Evolutionary conservation across 805 yeast species (phyloP).

Genomic region (Dipodascopsis uninucleata): DNA sequence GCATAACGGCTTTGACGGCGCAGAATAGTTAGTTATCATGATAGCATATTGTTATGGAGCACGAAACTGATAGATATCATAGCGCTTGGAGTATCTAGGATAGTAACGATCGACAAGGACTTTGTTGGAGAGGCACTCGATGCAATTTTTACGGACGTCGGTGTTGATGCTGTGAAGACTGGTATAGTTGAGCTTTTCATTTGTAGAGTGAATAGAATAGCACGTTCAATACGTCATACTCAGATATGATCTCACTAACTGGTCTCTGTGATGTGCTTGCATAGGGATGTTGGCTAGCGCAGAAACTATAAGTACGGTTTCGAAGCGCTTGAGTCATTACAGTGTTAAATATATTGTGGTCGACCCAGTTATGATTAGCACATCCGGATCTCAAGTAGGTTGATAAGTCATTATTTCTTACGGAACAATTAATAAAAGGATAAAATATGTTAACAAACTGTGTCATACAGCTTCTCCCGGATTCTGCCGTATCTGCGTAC

Average conservation of each 20-base stretch:
- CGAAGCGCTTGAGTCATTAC: slow-evolving; percentile 37
- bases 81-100: not conserved
- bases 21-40: slow-evolving; percentile 54
- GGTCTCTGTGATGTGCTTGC: not conserved
- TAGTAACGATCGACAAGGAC: slow-evolving; percentile 42
- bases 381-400: slow-evolving; percentile 56
- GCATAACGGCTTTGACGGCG: slow-evolving; percentile 75
- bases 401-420: not conserved
- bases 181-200: too few species aligned
- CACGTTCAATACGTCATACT: not conserved
- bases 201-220: too few species aligned
- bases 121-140: slow-evolving; percentile 50
- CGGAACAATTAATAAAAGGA: too few species aligned
- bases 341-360: slow-evolving; percentile 48
- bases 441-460: not conserved
- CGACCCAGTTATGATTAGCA: slow-evolving; percentile 83
- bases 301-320: slow-evolving; percentile 50
- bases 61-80: not conserved
- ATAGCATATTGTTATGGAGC: not conserved
- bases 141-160: slow-evolving; percentile 57
- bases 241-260: not conserved
- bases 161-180: slow-evolving; percentile 66
- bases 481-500: slow-evolving; percentile 44
- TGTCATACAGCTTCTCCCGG: slow-evolving; percentile 44
- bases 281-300: slow-evolving; percentile 60